These are phyloP conservation scores for Grosmannia penicillata DNA, from an alignment of 2,329 filamentous ascomycete genomes.

Conservation along the genomic window DNA sequence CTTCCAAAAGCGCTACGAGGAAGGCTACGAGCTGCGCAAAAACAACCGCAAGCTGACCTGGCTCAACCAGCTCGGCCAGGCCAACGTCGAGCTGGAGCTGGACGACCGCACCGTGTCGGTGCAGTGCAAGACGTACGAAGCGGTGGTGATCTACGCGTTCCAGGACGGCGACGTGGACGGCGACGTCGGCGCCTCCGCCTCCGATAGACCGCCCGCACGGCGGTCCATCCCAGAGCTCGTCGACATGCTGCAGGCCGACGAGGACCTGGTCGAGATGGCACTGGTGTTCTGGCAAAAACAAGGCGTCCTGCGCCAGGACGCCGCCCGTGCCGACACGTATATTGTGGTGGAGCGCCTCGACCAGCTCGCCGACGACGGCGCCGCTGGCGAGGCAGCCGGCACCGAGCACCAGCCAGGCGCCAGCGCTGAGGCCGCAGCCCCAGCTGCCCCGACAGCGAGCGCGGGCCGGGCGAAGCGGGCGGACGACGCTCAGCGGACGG, in stretches of 20 bases:
- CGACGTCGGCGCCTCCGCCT: constrained; percentile 12
- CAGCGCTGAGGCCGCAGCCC: constrained; percentile 13
- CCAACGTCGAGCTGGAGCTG: constrained; percentile 67
- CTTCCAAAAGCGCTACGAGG: constrained; percentile 56
- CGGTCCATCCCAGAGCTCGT: constrained; percentile 36
- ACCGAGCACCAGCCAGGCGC: constrained; percentile 7
- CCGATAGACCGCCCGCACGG: constrained; percentile 17
- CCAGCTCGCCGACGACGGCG: constrained; percentile 5
- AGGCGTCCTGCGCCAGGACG: constrained; percentile 38
- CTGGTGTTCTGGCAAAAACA: constrained; percentile 59
- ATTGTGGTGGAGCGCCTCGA: constrained; percentile 47
- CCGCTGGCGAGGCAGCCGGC: constrained; percentile 6
- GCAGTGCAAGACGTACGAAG: constrained; percentile 71
- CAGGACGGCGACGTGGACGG: constrained; percentile 27
- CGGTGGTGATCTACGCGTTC: constrained; percentile 77
- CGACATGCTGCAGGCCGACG: constrained; percentile 53
- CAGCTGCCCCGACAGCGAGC: no score
- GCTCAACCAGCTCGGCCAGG: constrained; percentile 70
- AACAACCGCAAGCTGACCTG: constrained; percentile 75
- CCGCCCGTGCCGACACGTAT: constrained; percentile 34
- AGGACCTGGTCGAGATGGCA: constrained; percentile 52
- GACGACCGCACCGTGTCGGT: constrained; percentile 62
- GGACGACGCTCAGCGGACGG: constrained; percentile 39
- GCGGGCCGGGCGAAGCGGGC: constrained; percentile 26
- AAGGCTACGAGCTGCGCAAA: constrained; percentile 67